Percentiles rank a stretch among this genome's conserved stretches.
These are phyloP conservation scores for Heracleum sosnowskyi DNA, from an alignment of 129 eudicot species.

Conservation along the genomic window DNA sequence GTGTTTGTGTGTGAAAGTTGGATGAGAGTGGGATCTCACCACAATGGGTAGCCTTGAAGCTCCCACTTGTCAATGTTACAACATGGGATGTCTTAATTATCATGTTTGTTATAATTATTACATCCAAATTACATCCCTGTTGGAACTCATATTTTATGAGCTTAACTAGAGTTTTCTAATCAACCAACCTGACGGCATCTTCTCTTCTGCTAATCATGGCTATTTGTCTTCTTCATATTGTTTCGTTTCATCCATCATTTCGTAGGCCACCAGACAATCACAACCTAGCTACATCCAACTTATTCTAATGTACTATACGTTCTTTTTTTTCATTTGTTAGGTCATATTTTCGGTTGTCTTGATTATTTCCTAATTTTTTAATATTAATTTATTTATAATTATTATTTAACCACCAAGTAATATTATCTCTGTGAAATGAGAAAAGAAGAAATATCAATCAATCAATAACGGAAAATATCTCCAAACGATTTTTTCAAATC, in stretches of 20 bases:
- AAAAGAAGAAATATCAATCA: too few species aligned
- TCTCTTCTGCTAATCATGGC: constrained; percentile 22
- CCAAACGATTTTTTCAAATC: too few species aligned
- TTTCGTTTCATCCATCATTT: not conserved
- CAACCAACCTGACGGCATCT: not conserved
- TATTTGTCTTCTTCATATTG: not conserved
- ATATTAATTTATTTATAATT: too few species aligned
- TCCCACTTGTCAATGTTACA: constrained; percentile 4
- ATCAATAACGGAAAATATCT: too few species aligned
- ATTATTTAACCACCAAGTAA: too few species aligned
- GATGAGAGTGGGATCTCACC: not conserved
- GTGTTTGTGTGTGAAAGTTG: not conserved
- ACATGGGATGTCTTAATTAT: constrained; percentile 4
- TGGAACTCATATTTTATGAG: not conserved
- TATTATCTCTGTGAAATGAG: too few species aligned
- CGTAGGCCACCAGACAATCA: constrained; percentile 30
- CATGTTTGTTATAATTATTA: not conserved
- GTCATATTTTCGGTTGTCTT: too few species aligned
- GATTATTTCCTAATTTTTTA: too few species aligned
- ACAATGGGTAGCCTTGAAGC: not conserved
- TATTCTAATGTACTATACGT: not conserved
- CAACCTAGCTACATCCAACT: constrained; percentile 18
- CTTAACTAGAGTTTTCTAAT: not conserved
- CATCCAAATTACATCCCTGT: constrained; percentile 1
- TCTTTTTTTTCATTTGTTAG: too few species aligned